Percentiles rank a stretch among this genome's conserved stretches.
Conservation (phyloP, 352 stramenopile species). For the Globisporangium irregulare region DNA sequence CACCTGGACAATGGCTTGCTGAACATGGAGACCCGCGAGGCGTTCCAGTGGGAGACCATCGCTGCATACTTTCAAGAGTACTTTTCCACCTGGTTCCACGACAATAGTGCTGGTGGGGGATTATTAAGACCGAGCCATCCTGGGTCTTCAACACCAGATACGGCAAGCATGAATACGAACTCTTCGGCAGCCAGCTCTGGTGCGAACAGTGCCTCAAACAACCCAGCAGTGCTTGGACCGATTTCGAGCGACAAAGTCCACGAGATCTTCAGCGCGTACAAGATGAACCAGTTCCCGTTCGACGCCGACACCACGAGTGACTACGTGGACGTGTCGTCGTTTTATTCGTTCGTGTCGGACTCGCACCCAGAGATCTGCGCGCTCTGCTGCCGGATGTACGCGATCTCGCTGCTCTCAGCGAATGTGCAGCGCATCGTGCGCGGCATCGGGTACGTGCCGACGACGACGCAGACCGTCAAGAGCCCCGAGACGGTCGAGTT, state of each 20-base stretch:
- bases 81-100: conserved; percentile 61
- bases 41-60: conserved; percentile 53
- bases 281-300: conserved; percentile 71
- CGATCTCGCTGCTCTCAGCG: conserved; percentile 53
- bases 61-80: conserved; percentile 66
- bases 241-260: conserved; percentile 36
- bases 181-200: neutral
- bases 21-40: conserved; percentile 39
- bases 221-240: conserved; percentile 1
- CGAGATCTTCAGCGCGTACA: conserved; percentile 59
- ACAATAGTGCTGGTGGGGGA: neutral
- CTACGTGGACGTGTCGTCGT: conserved; percentile 78
- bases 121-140: neutral
- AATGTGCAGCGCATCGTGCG: conserved; percentile 52
- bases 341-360: conserved; percentile 83
- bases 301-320: conserved; percentile 66
- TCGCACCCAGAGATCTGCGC: conserved; percentile 77
- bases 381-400: conserved; percentile 75
- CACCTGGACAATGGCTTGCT: conserved; percentile 60
- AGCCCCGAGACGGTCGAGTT: conserved; percentile 48
- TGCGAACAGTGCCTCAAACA: neutral
- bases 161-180: neutral
- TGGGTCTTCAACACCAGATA: neutral
- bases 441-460: conserved; percentile 61
- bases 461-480: conserved; percentile 46